Evolutionary conservation across 1,139 yeast genomes (phyloP), one percentile per base, ranked within the genome.

Genomic region (Yamadazyma siamensis): DNA sequence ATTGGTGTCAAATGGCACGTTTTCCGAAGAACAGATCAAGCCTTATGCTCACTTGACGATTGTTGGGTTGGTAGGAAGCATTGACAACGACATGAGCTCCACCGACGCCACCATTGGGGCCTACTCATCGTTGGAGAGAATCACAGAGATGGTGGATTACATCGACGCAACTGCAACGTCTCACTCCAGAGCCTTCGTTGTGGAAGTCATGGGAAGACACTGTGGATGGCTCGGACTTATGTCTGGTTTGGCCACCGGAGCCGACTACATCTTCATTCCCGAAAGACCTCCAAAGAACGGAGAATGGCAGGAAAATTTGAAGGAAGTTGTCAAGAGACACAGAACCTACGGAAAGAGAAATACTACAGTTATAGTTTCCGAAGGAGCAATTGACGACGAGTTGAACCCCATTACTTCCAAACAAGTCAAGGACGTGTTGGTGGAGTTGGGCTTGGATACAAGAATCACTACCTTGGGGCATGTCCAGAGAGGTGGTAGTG

Each of bases 131-230:
- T 65, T 83, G 43, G 91, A 80, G 42, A 65, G 94, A 52, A 83
- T 83, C 41, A 76, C 85, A 52, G 79, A 79, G 52, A 80, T 83
- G 60, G 80, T 83, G 36, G 94, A 83, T 57, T 82, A 79, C 52
- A 83, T 83, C 39, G 91, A 82, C 54, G 91, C 89, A 26, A 83
- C 94, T 22, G 94, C 94, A 20, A 79, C 78, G 35, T 81, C 89
- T 1, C 94, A 83, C 55, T 81, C 87, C 17, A 65, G 94, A 53
- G 94, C 94, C 6, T 83, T 83, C 51, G 88, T 83, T 23, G 79
- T 83, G 26, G 94, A 83, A 57, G 94, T 83, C n/a, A 83, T 83
- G 94, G 94, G 94, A 39, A 72, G 94, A 57, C 91, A 83, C 50
- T 83, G 94, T 65, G 94, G 94, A 43, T 83, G 94, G 94, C 69